phyloP scores from a whole-genome alignment of 75 land plant genomes.

The Selaginella tamariscina region DNA sequence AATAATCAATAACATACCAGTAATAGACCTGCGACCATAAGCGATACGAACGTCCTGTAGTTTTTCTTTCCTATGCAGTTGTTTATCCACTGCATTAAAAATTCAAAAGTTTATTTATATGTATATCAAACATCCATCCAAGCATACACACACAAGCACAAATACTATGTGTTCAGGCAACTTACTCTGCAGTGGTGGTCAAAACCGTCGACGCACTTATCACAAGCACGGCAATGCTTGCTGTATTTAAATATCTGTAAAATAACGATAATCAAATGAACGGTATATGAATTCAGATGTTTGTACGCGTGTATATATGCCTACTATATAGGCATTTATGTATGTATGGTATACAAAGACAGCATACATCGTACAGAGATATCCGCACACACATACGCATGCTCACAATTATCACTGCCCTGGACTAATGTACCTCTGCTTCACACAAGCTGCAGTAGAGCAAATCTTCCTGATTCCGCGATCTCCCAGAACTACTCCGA shows the following conservation, averaged over 20 bases:
- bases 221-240: constrained; percentile 97
- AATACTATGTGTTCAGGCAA: neutral
- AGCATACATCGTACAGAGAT: too few species aligned
- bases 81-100: constrained; percentile 74
- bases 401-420: neutral
- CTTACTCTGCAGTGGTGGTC: constrained; percentile 99
- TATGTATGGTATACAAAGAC: too few species aligned
- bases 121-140: too few species aligned
- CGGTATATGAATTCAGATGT: too few species aligned
- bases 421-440: constrained; percentile 50
- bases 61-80: constrained; percentile 90
- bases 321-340: too few species aligned
- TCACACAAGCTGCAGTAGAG: constrained; percentile 83
- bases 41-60: constrained; percentile 62
- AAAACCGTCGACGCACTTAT: constrained; percentile 89
- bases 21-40: constrained; percentile 67
- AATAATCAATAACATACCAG: constrained; percentile 42
- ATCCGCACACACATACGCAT: too few species aligned
- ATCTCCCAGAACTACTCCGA: neutral
- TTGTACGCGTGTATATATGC: too few species aligned
- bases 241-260: constrained; percentile 74
- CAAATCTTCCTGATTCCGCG: constrained; percentile 58
- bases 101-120: constrained; percentile 3
- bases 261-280: neutral
- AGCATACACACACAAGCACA: constrained; percentile 7